These are phyloP conservation scores for Fomitiporia mediterranea DNA, from an alignment of 1,284 basidiomycete genomes.

Conservation along the genomic window DNA sequence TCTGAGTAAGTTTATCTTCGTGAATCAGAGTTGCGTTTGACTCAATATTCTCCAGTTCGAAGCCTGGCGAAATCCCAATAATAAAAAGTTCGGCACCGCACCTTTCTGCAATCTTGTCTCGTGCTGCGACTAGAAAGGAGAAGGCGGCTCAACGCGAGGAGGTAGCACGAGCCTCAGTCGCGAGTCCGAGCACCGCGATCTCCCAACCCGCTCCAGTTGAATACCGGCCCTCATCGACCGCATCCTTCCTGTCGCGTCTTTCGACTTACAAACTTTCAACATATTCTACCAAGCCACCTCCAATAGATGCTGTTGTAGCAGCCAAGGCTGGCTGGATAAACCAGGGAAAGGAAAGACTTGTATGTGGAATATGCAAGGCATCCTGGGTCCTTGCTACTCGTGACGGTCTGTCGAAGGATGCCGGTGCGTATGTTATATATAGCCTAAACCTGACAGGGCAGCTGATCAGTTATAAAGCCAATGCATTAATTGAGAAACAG, in stretches of 20 bases:
- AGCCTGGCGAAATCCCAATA: conserved; percentile 26
- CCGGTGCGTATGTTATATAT: conserved; percentile 47
- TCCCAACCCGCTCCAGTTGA: conserved; percentile 41
- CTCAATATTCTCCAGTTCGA: conserved; percentile 22
- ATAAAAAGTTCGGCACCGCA: conserved; percentile 58
- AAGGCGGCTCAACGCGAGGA: conserved; percentile 42
- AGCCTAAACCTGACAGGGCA: conserved; percentile 22
- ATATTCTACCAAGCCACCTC: conserved; percentile 68
- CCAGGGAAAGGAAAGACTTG: conserved; percentile 67
- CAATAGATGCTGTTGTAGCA: conserved; percentile 72
- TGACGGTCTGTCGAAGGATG: conserved; percentile 65
- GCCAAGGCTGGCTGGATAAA: conserved; percentile 76
- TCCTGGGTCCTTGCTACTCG: conserved; percentile 68
- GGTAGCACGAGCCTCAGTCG: conserved; percentile 22
- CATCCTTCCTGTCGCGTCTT: conserved; percentile 66
- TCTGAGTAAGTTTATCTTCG: conserved; percentile 7
- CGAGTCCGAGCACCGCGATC: conserved; percentile 26
- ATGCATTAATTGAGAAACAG: conserved; percentile 68
- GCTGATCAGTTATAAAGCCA: conserved; percentile 46
- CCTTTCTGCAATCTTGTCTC: conserved; percentile 59
- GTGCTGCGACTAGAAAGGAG: conserved; percentile 54
- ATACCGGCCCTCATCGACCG: conserved; percentile 70
- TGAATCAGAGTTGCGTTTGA: neutral
- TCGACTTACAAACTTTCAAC: conserved; percentile 72
- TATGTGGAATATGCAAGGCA: conserved; percentile 62